Evolutionary conservation across 768 basidiomycete species (phyloP).

Genomic region (Scleroderma bovista): DNA sequence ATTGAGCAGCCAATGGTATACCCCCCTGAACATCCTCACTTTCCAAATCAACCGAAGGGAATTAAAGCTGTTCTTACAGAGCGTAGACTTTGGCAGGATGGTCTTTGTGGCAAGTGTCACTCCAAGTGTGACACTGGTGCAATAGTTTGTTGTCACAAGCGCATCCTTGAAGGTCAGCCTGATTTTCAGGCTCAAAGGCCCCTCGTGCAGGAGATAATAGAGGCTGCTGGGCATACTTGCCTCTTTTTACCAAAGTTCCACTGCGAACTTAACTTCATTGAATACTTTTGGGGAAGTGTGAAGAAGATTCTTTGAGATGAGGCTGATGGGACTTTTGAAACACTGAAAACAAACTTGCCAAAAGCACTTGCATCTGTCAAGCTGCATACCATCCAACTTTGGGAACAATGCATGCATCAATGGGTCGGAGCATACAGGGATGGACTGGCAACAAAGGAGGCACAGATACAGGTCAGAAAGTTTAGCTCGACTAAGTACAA

Average conservation of each 20-base stretch:
- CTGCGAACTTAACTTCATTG: conserved; percentile 7
- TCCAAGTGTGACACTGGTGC: not conserved
- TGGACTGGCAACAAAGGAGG: too few species aligned
- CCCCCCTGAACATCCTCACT: conserved; percentile 25
- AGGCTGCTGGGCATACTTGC: not conserved
- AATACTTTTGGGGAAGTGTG: conserved; percentile 9
- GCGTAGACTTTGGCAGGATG: conserved; percentile 15
- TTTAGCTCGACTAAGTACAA: too few species aligned
- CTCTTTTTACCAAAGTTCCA: not conserved
- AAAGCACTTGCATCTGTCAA: conserved; percentile 15
- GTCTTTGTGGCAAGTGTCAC: not conserved
- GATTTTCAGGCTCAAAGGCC: conserved; percentile 10
- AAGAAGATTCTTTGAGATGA: conserved; percentile 18
- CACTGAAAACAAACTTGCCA: conserved; percentile 19
- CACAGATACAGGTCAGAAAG: too few species aligned
- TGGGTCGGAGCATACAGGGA: too few species aligned
- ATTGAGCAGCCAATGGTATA: conserved; percentile 28
- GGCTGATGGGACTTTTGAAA: conserved; percentile 21
- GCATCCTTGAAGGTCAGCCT: too few species aligned
- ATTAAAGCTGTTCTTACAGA: conserved; percentile 26
- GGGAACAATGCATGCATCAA: too few species aligned
- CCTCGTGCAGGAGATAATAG: not conserved
- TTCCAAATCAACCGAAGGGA: conserved; percentile 29
- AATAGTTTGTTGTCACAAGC: conserved; percentile 24
- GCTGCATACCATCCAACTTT: too few species aligned